Evolutionary conservation across 495 filamentous ascomycete genomes (phyloP), one percentile per base, ranked within the genome.

Genomic region (Aspergillus steynii): DNA sequence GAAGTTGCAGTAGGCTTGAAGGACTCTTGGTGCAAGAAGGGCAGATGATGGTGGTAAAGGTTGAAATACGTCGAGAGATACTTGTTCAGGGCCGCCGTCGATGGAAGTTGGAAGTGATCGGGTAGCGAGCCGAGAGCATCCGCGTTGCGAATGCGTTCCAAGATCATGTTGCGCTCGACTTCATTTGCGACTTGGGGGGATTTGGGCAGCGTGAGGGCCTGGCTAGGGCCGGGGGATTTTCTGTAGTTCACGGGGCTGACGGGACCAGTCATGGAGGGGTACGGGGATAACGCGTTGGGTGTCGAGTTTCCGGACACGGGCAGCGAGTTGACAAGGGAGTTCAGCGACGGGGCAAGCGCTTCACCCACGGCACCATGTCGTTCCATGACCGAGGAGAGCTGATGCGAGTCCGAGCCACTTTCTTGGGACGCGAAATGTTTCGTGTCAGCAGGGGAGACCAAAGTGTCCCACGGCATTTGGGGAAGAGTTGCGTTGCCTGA

Each of bases 11-110:
- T 86, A 9, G 92, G 91, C 60, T 86, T 83, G 79, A 99, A 98
- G 0, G 95, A 95, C 54, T 91, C 88, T 55, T 93, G 92, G 72
- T 98, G 95, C 68, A 99, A 78, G 84, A 99, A 98, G 1, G 95
- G 95, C 62, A 99, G 80, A 71, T 99, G 95, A 63, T 95, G 96
- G 71, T 99, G 95, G 75, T 98, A 98, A 68, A 97, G 80, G 67
- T 90, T 92, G 77, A 97, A 99, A 82, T 99, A 99, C 2, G 93
- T 96, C 25, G 93, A 87, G 45, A 98, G 81, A 70, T 94, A 97
- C 65, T 90, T 84, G 75, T 99, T 98, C 66, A 98, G 73, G 20
- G 89, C 88, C 27, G 82, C 76, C 51, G 89, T 82, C 67, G 80
- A 86, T 9, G 95, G 96, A 27, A 96, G 83, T 65, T 92, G 90